These are phyloP conservation scores for Podospora sp. DNA, from an alignment of 495 filamentous ascomycete genomes.

Conservation along the genomic window DNA sequence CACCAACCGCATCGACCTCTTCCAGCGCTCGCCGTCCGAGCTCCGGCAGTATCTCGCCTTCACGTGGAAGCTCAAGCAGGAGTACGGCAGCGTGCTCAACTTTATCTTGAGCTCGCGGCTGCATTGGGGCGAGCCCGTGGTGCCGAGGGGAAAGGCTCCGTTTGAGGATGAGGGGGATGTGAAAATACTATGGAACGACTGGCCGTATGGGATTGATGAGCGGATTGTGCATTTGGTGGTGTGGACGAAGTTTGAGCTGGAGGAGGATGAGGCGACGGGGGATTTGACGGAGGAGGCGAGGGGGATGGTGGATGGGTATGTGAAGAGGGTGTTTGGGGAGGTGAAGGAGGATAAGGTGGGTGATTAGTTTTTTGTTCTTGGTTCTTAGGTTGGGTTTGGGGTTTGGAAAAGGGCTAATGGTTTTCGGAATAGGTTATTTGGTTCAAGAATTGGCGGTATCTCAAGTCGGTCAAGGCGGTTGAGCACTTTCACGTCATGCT, in stretches of 20 bases:
- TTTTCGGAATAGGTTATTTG: constrained; percentile 63
- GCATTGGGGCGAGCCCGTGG: constrained; percentile 56
- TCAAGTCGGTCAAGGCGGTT: constrained; percentile 84
- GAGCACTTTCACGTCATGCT: constrained; percentile 96
- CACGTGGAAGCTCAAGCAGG: constrained; percentile 59
- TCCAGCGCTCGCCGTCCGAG: constrained; percentile 73
- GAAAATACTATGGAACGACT: constrained; percentile 83
- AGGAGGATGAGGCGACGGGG: constrained; percentile 65
- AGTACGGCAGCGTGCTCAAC: constrained; percentile 72
- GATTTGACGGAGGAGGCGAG: constrained; percentile 66
- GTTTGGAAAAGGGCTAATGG: background rate
- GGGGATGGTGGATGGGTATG: constrained; percentile 67
- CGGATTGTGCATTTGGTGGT: constrained; percentile 81
- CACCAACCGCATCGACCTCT: constrained; percentile 69
- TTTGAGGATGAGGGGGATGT: constrained; percentile 59
- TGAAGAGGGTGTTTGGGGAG: constrained; percentile 61
- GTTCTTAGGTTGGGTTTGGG: background rate
- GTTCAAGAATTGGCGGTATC: constrained; percentile 85
- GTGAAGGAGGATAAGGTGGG: constrained; percentile 45
- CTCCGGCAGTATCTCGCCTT: constrained; percentile 72
- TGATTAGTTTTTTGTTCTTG: background rate
- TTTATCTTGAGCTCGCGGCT: constrained; percentile 71
- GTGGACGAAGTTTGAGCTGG: constrained; percentile 81
- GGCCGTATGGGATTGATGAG: constrained; percentile 81
- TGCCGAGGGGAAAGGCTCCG: constrained; percentile 35